Base-by-base conservation (phyloP, 169 alveolate genomes). In the Plasmodium malariae region DNA sequence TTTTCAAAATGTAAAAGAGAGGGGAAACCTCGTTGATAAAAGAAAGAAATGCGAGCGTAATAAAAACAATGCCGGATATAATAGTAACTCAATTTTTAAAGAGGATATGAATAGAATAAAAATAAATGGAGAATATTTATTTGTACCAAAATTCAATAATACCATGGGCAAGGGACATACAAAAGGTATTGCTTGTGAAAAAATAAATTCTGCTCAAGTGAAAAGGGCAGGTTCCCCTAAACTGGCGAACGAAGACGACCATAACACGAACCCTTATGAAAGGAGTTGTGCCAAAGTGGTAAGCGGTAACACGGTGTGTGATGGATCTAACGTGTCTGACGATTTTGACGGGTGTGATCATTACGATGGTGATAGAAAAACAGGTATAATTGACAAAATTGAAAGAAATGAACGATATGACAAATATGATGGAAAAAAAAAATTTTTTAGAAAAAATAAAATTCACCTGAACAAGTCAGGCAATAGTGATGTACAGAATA, bases 391-490 rank as follows among this genome's bases (percentile, higher is more conserved):
- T n/a, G n/a, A n/a, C n/a, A 48, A 48, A 40, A 40, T 40, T 9
- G 51, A 40, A 40, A 40, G 51, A 40, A 40, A n/a, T n/a, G n/a
- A n/a, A n/a, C n/a, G n/a, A n/a, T n/a, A n/a, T n/a, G n/a, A n/a
- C n/a, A n/a, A n/a, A n/a, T n/a, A n/a, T n/a, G n/a, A n/a, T n/a
- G n/a, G n/a, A n/a, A n/a, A n/a, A n/a, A n/a, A n/a, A n/a, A n/a
- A n/a, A n/a, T n/a, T n/a, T n/a, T n/a, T n/a, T n/a, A n/a, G n/a
- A n/a, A n/a, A n/a, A n/a, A n/a, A 49, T 49, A 9, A 49, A 21
- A 49, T n/a, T 49, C 14, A 49, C 59, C 59, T 49, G 59, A 49
- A 49, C 59, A 2, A 49, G 59, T 49, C 59, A 49, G 59, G 59
- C 17, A 49, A 49, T n/a, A 49, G 4, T 49, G 19, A n/a, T 17